Evolutionary conservation across 2,329 filamentous ascomycete genomes (phyloP), one percentile per base, ranked within the genome.

Genomic region (Botrytis porri): DNA sequence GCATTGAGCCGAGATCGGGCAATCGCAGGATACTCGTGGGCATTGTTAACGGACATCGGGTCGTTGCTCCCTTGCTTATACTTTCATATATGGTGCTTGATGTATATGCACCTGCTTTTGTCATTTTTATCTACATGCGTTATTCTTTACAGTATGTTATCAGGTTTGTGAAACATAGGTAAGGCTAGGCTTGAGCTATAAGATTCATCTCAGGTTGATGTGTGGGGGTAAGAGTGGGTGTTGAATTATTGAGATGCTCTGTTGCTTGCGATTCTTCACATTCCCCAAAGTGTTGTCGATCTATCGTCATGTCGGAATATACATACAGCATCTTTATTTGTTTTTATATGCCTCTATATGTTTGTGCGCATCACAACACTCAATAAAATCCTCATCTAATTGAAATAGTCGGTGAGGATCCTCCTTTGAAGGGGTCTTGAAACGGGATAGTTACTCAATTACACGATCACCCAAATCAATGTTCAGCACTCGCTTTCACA

Each of bases 21-120:
- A 5, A 22, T 51, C 22, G 32, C 32, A 54, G 32, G 16, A 66
- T 54, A 20, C 43, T 54, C 43, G 45, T 51, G 43, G 7, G 32
- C 14, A 10, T n/a, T 37, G 12, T 51, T n/a, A 18, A 54, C 37
- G 45, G 32, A 51, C 45, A 32, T 20, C 64, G 64, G 64, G 45
- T 37, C 14, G 16, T 29, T 66, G 43, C 32, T 51, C 35, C 63
- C 12, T 51, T 51, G 14, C 32, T 9, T 37, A 20, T 12, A 37
- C 3, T n/a, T 48, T 65, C 18, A 45, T 29, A 64, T 45, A 22
- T 32, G n/a, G 48, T 35, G 63, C 63, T 65, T 37, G 20, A 54
- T 54, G 64, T 39, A 39, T 20, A 66, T 66, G 45, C 32, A 66
- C 29, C 43, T 66, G 29, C 14, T 66, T 66, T n/a, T n/a, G 43